Evolutionary conservation across 2,329 filamentous ascomycete species (phyloP).

Genomic region (Beauveria medogensis): DNA sequence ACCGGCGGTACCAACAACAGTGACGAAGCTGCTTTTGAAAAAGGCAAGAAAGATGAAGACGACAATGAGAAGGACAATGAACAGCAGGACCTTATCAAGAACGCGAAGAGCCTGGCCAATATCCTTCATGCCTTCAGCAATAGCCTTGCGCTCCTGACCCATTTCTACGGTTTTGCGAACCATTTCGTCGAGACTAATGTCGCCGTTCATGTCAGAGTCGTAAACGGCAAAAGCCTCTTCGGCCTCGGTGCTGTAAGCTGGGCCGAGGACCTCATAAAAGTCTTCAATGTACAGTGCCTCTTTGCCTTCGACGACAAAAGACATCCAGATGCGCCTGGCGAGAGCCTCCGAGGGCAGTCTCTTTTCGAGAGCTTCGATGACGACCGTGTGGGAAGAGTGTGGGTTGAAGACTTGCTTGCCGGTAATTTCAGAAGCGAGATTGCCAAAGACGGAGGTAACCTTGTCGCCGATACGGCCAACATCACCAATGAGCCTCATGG

Average conservation of each 20-base stretch:
- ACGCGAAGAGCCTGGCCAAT: constrained; percentile 91
- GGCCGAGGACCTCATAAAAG: constrained; percentile 77
- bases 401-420: constrained; percentile 94
- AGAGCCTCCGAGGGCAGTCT: constrained; percentile 79
- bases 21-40: constrained; percentile 77
- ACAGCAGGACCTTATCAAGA: constrained; percentile 76
- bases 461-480: constrained; percentile 84
- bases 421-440: constrained; percentile 88
- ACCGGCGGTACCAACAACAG: constrained; percentile 80
- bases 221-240: constrained; percentile 76
- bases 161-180: constrained; percentile 78
- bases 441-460: constrained; percentile 85
- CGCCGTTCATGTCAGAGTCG: constrained; percentile 83
- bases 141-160: constrained; percentile 77
- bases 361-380: constrained; percentile 83
- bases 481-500: constrained; percentile 69
- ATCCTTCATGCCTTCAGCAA: constrained; percentile 91
- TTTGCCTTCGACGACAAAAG: constrained; percentile 84
- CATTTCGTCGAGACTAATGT: constrained; percentile 95
- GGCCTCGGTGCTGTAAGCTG: constrained; percentile 64
- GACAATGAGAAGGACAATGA: constrained; percentile 71
- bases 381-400: constrained; percentile 80
- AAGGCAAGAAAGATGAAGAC: constrained; percentile 85
- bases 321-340: constrained; percentile 95
- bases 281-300: constrained; percentile 75